These are phyloP conservation scores for Basidiobolus meristosporus DNA, from an alignment of 371 early-diverging fungal species.

Conservation along the genomic window DNA sequence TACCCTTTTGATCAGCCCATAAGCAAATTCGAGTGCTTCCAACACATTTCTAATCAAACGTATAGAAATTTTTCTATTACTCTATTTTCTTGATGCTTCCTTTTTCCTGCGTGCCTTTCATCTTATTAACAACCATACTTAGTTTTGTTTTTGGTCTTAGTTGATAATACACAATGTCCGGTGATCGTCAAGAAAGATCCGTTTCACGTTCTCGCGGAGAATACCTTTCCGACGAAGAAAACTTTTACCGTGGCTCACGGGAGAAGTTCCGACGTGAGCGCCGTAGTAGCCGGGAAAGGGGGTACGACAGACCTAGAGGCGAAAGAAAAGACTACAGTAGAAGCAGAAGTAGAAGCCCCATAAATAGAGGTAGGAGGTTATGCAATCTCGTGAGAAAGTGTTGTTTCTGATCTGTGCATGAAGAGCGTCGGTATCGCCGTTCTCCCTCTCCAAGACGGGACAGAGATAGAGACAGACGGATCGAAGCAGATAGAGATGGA, in stretches of 20 bases:
- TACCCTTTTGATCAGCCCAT: no score
- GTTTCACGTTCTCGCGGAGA: no score
- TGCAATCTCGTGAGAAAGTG: no score
- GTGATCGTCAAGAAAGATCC: no score
- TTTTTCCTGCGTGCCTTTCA: no score
- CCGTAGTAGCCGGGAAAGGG: neutral
- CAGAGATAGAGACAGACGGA: slow-evolving; percentile 5
- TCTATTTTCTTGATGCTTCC: no score
- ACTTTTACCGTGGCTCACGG: neutral
- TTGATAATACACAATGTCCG: no score
- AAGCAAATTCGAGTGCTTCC: no score
- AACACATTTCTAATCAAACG: no score
- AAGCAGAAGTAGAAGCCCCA: neutral
- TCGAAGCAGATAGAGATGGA: slow-evolving; percentile 18
- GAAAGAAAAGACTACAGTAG: neutral
- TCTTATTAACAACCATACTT: no score
- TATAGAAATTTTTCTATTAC: no score
- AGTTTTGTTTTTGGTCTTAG: no score
- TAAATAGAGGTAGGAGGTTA: neutral
- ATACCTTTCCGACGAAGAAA: neutral
- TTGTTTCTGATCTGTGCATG: neutral
- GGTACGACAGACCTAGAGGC: neutral
- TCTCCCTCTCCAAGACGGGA: slow-evolving; percentile 18
- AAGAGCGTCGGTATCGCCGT: slow-evolving; percentile 14
- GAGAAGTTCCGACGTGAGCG: slow-evolving; percentile 1